Evolutionary conservation across 1,284 basidiomycete species (phyloP), one percentile per base, ranked within the genome.

Genomic region (Vanrija sp.): DNA sequence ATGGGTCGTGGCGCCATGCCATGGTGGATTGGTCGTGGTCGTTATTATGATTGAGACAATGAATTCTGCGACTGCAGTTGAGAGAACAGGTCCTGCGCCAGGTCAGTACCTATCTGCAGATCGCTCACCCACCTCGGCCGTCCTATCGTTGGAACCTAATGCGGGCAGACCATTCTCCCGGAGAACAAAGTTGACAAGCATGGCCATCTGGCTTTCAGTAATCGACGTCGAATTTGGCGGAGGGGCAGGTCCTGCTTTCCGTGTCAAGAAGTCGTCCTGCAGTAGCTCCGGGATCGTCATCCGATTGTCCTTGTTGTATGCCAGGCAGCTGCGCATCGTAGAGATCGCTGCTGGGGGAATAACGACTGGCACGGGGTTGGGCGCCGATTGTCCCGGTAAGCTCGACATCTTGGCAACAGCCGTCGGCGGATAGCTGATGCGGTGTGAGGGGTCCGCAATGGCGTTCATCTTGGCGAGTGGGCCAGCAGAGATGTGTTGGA

Each of bases 401-500:
- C 31, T 31, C 31, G 31, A 31, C 2, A 5, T 8, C 31, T 31
- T 31, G 2, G 36, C 24, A 8, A 25, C 15, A 5, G 50, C 41
- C 3, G 41, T 22, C 2, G 54, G 15, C 0, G 80, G 78, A 57
- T 78, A 82, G 1, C 72, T 65, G 61, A 83, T 80, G 20, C 60
- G 54, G 58, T 79, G 76, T 3, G 64, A 61, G 3, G 78, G 77
- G 57, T 80, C 77, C 45, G 78, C 77, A 56, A 83, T 83, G 10
- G 75, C 74, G 42, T 77, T 76, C 65, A 82, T 76, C 66, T 81
- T 81, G 19, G 77, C 63, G 14, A 76, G 47, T 3, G 73, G 82
- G 60, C 93, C 91, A 52, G 94, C 88, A 1, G 87, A 86, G 14
- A 92, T 80, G 27, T 86, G 87, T 56, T 87, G 84, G 76, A 98